Conservation (phyloP, 192 early-diverging fungal species). For the Linnemannia hyalina region DNA sequence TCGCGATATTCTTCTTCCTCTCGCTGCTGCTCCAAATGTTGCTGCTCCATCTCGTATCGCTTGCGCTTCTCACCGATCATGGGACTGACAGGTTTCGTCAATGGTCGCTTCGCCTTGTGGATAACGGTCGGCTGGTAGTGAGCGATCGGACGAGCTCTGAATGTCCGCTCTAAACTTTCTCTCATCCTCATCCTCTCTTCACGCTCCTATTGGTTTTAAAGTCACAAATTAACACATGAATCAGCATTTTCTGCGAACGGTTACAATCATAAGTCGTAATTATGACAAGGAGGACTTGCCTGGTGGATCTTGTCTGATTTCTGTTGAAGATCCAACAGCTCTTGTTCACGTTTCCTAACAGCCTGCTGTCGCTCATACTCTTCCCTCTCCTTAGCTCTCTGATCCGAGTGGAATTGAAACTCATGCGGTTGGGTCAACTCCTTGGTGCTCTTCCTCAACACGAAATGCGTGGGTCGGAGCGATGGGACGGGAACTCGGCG, state of each 20-base stretch:
- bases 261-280: background rate
- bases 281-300: background rate
- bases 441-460: constrained; percentile 46
- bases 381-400: constrained; percentile 66
- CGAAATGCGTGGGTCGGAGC: constrained; percentile 24
- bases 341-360: constrained; percentile 51
- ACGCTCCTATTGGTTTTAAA: constrained; percentile 5
- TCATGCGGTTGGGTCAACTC: constrained; percentile 37
- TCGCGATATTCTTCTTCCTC: constrained; percentile 1
- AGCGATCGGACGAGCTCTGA: constrained; percentile 62
- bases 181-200: constrained; percentile 19
- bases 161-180: constrained; percentile 23
- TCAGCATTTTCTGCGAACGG: background rate
- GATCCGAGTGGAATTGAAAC: constrained; percentile 61
- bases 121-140: constrained; percentile 58
- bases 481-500: constrained; percentile 14
- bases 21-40: constrained; percentile 28
- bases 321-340: constrained; percentile 54
- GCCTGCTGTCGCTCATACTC: constrained; percentile 57
- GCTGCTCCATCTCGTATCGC: constrained; percentile 40
- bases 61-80: constrained; percentile 56
- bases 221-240: background rate
- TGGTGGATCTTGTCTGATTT: constrained; percentile 30
- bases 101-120: constrained; percentile 57
- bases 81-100: constrained; percentile 63